Evolutionary conservation across 139 green algal species (phyloP).

Genomic region (Closterium sp.): DNA sequence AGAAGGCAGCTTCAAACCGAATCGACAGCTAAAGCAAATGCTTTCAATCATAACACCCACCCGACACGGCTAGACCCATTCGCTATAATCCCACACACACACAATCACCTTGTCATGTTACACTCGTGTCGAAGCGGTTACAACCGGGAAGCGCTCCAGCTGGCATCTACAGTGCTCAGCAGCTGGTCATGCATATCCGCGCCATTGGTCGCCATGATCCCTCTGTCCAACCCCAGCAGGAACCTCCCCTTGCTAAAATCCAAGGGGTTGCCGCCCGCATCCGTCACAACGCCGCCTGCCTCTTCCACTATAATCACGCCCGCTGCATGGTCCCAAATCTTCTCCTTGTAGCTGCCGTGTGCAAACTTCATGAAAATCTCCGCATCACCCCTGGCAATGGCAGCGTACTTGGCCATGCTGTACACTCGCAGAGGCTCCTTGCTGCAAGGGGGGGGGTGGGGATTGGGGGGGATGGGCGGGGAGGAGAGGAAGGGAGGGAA

Average conservation of each 20-base stretch:
- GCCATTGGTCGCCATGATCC: slow-evolving; percentile 52
- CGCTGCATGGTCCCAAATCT: slow-evolving; percentile 61
- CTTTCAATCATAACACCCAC: no score
- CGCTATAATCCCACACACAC: no score
- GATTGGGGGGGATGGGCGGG: background rate
- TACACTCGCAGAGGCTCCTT: slow-evolving; percentile 48
- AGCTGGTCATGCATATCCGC: slow-evolving; percentile 49
- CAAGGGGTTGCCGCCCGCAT: slow-evolving; percentile 53
- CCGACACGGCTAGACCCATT: no score
- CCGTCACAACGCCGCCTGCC: slow-evolving; percentile 55
- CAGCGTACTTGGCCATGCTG: slow-evolving; percentile 60
- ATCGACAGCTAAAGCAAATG: no score
- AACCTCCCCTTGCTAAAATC: slow-evolving; percentile 54
- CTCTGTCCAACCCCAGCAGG: slow-evolving; percentile 50
- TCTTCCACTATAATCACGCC: slow-evolving; percentile 61
- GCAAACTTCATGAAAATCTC: slow-evolving; percentile 65
- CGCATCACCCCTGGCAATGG: slow-evolving; percentile 53
- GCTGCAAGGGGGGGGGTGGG: background rate
- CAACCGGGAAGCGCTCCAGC: slow-evolving; percentile 39
- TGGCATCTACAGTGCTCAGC: slow-evolving; percentile 41
- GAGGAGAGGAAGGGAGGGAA: background rate
- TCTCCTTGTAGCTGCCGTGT: slow-evolving; percentile 54
- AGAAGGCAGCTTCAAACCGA: no score
- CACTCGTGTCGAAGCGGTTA: background rate
- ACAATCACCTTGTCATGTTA: no score